Evolutionary conservation across 106 monocot species (phyloP).

Genomic region (Acanthochlamys bracteata): DNA sequence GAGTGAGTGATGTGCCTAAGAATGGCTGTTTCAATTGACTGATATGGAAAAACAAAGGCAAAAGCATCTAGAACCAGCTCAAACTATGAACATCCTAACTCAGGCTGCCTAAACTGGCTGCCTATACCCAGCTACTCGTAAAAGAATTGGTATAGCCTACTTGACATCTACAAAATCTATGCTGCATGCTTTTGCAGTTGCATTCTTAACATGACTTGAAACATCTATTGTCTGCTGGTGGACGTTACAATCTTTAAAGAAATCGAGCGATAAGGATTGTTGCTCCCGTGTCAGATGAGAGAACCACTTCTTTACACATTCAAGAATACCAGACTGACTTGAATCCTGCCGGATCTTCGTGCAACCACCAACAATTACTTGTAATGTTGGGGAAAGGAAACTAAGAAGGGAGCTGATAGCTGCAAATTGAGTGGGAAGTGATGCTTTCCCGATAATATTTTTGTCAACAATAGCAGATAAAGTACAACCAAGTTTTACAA

Average conservation of each 20-base stretch:
- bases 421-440: slow-evolving; percentile 32
- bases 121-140: too few relatives aligned
- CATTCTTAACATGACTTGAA: too few relatives aligned
- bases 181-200: too few relatives aligned
- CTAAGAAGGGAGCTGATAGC: slow-evolving; percentile 35
- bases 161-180: too few relatives aligned
- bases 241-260: slow-evolving; percentile 11
- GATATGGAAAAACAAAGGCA: too few relatives aligned
- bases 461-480: slow-evolving; percentile 19
- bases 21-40: too few relatives aligned
- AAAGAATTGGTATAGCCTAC: too few relatives aligned
- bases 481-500: slow-evolving; percentile 24
- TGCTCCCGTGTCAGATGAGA: slow-evolving; percentile 28
- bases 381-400: slow-evolving; percentile 45
- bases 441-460: slow-evolving; percentile 5
- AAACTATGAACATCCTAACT: too few relatives aligned
- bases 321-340: slow-evolving; percentile 10
- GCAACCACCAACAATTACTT: slow-evolving; percentile 21
- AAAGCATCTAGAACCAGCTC: too few relatives aligned
- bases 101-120: too few relatives aligned
- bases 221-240: too few relatives aligned
- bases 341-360: neutral
- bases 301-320: slow-evolving; percentile 46
- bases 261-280: slow-evolving; percentile 14
- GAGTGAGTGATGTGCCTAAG: too few relatives aligned